phyloP scores from a whole-genome alignment of 805 yeast species.

The Cephaloascus fragrans region DNA sequence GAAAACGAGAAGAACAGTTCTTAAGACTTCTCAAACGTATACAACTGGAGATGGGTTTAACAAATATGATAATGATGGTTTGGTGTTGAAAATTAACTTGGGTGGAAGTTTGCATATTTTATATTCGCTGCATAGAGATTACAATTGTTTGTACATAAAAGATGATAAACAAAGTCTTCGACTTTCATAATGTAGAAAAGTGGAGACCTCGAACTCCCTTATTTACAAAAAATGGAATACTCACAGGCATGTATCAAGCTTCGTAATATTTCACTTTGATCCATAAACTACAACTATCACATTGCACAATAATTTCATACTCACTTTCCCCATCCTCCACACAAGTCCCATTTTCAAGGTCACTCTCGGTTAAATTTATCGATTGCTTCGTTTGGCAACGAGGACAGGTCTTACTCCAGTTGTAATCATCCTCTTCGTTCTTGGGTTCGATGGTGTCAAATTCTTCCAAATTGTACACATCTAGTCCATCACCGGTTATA shows the following conservation, averaged over 20 bases:
- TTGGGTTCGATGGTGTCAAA: slow-evolving; percentile 31
- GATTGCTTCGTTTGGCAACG: slow-evolving; percentile 47
- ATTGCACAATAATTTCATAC: slow-evolving; percentile 67
- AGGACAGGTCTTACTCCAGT: slow-evolving; percentile 51
- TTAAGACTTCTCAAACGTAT: slow-evolving; percentile 45
- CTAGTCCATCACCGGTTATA: slow-evolving; percentile 60
- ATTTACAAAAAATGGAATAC: too few relatives aligned
- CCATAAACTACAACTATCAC: slow-evolving; percentile 82
- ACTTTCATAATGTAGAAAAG: too few relatives aligned
- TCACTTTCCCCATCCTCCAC: slow-evolving; percentile 39
- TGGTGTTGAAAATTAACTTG: too few relatives aligned
- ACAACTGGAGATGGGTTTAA: slow-evolving; percentile 36
- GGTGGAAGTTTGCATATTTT: too few relatives aligned
- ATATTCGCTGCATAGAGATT: too few relatives aligned
- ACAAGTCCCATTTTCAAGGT: slow-evolving; percentile 43
- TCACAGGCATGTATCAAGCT: too few relatives aligned
- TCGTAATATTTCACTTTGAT: slow-evolving; percentile 62
- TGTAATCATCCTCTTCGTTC: slow-evolving; percentile 16
- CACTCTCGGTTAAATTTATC: slow-evolving; percentile 50
- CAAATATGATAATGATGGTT: slow-evolving; percentile 20
- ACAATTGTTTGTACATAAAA: too few relatives aligned
- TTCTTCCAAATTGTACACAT: slow-evolving; percentile 54
- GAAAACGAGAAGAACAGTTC: neutral
- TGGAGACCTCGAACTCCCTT: too few relatives aligned
- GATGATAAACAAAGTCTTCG: too few relatives aligned